A percentile compares a stretch with the other conserved stretches of the same genome.
These are phyloP conservation scores for Durusdinium trenchii DNA, from an alignment of 73 alveolate species.

Conservation along the genomic window DNA sequence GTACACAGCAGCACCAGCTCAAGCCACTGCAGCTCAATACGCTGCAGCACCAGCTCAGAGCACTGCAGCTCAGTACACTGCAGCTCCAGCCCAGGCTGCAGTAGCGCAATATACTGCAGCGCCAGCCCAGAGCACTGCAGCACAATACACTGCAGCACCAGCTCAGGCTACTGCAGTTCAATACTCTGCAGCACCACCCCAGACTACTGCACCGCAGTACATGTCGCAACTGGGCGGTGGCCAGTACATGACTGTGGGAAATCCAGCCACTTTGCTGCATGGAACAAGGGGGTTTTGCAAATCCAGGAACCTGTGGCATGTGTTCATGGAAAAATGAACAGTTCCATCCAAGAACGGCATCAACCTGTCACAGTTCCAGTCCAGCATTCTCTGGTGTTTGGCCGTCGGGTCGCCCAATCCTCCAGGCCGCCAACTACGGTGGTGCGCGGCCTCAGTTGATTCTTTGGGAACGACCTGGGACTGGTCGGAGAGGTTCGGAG, in stretches of 20 bases:
- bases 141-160: neutral
- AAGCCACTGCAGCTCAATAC: neutral
- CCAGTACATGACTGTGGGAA: neutral
- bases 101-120: too few species aligned
- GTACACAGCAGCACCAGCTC: conserved; percentile 45
- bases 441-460: too few species aligned
- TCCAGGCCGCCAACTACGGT: too few species aligned
- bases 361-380: neutral
- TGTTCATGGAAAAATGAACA: neutral
- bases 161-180: too few species aligned
- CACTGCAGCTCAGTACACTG: neutral
- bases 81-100: neutral
- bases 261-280: conserved; percentile 8
- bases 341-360: neutral
- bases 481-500: too few species aligned
- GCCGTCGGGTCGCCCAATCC: too few species aligned
- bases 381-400: too few species aligned
- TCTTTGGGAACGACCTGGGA: too few species aligned
- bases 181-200: conserved; percentile 20
- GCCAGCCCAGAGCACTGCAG: neutral
- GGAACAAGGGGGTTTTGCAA: neutral
- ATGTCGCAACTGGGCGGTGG: neutral
- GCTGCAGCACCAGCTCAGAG: neutral
- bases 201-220: conserved; percentile 47
- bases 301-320: neutral